These are phyloP conservation scores for Diversispora epigaea DNA, from an alignment of 192 early-diverging fungal species.

Conservation along the genomic window DNA sequence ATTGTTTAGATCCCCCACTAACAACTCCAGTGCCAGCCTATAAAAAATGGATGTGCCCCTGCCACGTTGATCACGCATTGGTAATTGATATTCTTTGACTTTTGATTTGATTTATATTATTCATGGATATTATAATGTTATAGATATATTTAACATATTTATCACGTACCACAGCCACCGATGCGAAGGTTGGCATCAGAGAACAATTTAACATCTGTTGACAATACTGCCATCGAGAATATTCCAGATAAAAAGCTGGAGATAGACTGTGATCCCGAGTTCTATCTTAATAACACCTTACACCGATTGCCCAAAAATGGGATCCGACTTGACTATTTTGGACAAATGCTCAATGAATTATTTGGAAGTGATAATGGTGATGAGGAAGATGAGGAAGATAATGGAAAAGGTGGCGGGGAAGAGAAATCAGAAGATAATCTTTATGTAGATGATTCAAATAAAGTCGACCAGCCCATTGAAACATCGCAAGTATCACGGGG, in stretches of 20 bases:
- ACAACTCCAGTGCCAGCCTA: not conserved
- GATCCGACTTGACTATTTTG: not conserved
- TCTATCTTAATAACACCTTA: constrained; percentile 6
- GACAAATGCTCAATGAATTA: not conserved
- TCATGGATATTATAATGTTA: no score
- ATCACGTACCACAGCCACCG: not conserved
- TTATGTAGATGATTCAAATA: no score
- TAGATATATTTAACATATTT: not conserved
- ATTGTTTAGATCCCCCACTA: constrained; percentile 24
- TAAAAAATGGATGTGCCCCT: constrained; percentile 33
- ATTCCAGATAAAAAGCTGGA: not conserved
- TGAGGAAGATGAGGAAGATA: not conserved
- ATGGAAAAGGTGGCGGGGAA: not conserved
- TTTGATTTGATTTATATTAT: not conserved
- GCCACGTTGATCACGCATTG: constrained; percentile 24
- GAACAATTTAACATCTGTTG: not conserved
- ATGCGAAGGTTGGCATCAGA: not conserved
- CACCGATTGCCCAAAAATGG: constrained; percentile 4
- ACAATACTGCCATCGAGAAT: constrained; percentile 3
- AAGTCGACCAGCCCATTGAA: no score
- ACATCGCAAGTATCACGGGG: no score
- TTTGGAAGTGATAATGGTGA: no score
- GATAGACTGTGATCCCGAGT: constrained; percentile 18
- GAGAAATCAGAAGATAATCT: no score
- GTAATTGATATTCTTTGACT: not conserved